A percentile compares a stretch with the other conserved stretches of the same genome.
Conservation (phyloP, 164 flowering plant species). For the Piper longum region DNA sequence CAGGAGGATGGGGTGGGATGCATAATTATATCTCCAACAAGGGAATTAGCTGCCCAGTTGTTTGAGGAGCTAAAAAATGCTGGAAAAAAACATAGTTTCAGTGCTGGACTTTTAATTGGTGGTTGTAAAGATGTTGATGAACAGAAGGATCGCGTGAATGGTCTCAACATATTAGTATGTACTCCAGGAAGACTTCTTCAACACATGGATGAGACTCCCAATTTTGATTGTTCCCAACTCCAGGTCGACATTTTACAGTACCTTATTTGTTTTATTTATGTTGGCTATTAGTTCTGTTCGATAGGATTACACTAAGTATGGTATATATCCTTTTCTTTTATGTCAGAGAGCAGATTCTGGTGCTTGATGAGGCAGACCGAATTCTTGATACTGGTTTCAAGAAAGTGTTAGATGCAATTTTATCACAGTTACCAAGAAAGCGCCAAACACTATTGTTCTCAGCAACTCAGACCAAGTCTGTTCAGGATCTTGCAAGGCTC, state of each 20-base stretch:
- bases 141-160: conserved; percentile 67
- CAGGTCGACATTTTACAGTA: conserved; percentile 42
- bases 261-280: not conserved
- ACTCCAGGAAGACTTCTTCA: conserved; percentile 97
- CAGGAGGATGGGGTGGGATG: conserved; percentile 87
- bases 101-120: conserved; percentile 94
- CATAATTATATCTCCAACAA: conserved; percentile 88
- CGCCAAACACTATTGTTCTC: conserved; percentile 92
- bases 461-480: conserved; percentile 90
- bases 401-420: conserved; percentile 56
- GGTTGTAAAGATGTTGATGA: conserved; percentile 72
- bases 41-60: conserved; percentile 77
- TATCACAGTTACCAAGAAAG: conserved; percentile 71
- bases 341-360: conserved; percentile 65
- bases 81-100: conserved; percentile 68
- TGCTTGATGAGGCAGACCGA: conserved; percentile 98
- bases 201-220: conserved; percentile 95
- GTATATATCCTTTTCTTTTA: not conserved
- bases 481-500: conserved; percentile 92
- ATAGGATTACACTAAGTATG: conserved; percentile 11
- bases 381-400: conserved; percentile 76
- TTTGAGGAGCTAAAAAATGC: conserved; percentile 63
- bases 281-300: not conserved
- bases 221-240: conserved; percentile 88
- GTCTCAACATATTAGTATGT: conserved; percentile 74